These are phyloP conservation scores for Thymus mandschuricus DNA, from an alignment of 257 asterid species.

Conservation along the genomic window DNA sequence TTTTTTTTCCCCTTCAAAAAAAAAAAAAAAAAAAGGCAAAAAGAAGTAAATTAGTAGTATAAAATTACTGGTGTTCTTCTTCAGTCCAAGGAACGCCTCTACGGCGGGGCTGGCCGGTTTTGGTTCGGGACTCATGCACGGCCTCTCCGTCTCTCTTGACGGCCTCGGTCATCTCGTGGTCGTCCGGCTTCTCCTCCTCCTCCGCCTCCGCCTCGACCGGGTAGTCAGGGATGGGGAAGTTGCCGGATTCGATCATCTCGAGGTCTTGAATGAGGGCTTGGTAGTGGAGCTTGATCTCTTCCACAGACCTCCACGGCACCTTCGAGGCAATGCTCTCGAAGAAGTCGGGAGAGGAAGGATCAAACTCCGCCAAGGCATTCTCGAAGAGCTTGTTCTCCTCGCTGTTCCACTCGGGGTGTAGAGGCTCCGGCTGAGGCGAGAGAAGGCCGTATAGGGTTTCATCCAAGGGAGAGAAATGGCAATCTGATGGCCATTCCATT, in stretches of 20 bases:
- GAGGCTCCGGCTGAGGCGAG: neutral
- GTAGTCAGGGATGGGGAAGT: slow-evolving; percentile 31
- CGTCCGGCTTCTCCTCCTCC: too few relatives aligned
- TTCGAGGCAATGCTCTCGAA: slow-evolving; percentile 28
- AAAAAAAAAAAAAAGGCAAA: too few relatives aligned
- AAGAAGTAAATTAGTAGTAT: too few relatives aligned
- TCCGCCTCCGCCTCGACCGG: neutral
- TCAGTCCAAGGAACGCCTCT: slow-evolving; percentile 49
- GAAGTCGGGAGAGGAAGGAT: slow-evolving; percentile 20
- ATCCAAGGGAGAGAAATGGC: slow-evolving; percentile 4
- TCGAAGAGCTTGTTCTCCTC: slow-evolving; percentile 41
- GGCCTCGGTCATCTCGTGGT: too few relatives aligned
- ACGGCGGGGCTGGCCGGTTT: slow-evolving; percentile 3
- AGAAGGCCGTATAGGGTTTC: slow-evolving; percentile 17
- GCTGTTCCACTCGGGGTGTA: slow-evolving; percentile 29
- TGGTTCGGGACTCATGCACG: neutral
- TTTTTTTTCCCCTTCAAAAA: too few relatives aligned
- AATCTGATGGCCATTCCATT: slow-evolving; percentile 37
- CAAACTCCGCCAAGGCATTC: slow-evolving; percentile 35
- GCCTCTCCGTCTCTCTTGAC: neutral
- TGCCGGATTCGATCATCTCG: slow-evolving; percentile 37
- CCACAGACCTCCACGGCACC: slow-evolving; percentile 36
- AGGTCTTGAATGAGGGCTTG: slow-evolving; percentile 32
- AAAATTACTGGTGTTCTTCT: slow-evolving; percentile 47
- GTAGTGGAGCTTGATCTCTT: slow-evolving; percentile 35